These are phyloP conservation scores for Kalmanozyma brasiliensis DNA, from an alignment of 1,284 basidiomycete species.

Conservation along the genomic window DNA sequence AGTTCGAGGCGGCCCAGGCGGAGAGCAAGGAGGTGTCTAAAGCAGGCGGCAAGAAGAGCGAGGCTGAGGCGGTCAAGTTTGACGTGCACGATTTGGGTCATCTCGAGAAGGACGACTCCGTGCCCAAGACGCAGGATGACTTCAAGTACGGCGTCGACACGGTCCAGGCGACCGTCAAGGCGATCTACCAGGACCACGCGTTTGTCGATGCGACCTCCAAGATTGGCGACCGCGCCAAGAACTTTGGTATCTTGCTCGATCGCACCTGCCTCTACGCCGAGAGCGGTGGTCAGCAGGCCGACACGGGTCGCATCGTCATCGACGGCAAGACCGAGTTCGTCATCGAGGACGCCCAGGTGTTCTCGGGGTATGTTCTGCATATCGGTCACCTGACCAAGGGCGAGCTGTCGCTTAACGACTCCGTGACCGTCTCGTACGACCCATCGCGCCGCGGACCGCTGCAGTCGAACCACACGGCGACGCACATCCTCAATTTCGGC, in stretches of 20 bases:
- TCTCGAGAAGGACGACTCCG: slow-evolving; percentile 80
- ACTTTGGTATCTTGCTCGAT: slow-evolving; percentile 90
- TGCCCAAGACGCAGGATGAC: slow-evolving; percentile 94
- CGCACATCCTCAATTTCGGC: slow-evolving; percentile 94
- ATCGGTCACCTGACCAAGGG: slow-evolving; percentile 86
- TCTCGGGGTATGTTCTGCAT: slow-evolving; percentile 87
- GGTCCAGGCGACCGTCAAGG: slow-evolving; percentile 80
- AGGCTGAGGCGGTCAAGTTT: slow-evolving; percentile 77
- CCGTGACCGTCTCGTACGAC: slow-evolving; percentile 80
- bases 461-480: slow-evolving; percentile 97
- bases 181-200: slow-evolving; percentile 83
- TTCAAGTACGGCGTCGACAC: slow-evolving; percentile 82
- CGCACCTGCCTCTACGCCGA: slow-evolving; percentile 98
- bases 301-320: slow-evolving; percentile 92
- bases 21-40: slow-evolving; percentile 92
- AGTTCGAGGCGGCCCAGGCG: slow-evolving; percentile 89
- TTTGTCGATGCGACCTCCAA: slow-evolving; percentile 71
- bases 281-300: slow-evolving; percentile 95
- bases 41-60: slow-evolving; percentile 76
- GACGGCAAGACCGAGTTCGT: slow-evolving; percentile 92
- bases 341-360: slow-evolving; percentile 90
- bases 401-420: slow-evolving; percentile 76
- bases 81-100: slow-evolving; percentile 94
- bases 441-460: slow-evolving; percentile 88
- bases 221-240: slow-evolving; percentile 71